Evolutionary conservation across 163 green algal species (phyloP).

Genomic region (Scenedesmus sp.): DNA sequence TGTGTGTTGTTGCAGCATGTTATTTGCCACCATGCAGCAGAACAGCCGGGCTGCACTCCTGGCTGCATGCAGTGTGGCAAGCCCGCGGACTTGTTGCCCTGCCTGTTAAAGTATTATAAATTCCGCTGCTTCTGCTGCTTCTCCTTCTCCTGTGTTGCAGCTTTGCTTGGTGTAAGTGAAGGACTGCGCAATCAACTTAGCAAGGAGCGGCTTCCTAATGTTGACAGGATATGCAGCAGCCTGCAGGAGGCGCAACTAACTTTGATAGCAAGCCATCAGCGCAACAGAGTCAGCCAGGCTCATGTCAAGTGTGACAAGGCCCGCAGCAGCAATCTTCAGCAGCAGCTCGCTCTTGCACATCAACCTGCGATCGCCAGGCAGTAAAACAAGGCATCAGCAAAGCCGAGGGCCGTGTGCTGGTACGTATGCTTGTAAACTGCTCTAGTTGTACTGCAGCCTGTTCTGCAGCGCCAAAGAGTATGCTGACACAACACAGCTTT

Average conservation of each 20-base stretch:
- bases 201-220: neutral
- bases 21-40: neutral
- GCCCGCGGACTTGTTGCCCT: too few relatives aligned
- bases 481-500: neutral
- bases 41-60: neutral
- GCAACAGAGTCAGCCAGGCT: neutral
- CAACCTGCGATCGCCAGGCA: neutral
- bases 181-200: too few relatives aligned
- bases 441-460: too few relatives aligned
- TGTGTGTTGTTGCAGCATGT: neutral
- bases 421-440: neutral
- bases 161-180: too few relatives aligned
- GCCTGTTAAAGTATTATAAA: too few relatives aligned
- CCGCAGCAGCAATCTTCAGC: slow-evolving; percentile 9
- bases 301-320: neutral
- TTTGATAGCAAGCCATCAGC: slow-evolving; percentile 29
- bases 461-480: neutral
- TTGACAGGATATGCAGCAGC: neutral
- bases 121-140: too few relatives aligned
- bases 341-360: slow-evolving; percentile 46
- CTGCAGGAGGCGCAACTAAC: neutral
- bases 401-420: neutral
- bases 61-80: neutral
- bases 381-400: neutral
- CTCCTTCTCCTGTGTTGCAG: neutral